Base-by-base conservation (phyloP, 352 stramenopile genomes). In the Elongisporangium prolatum region DNA sequence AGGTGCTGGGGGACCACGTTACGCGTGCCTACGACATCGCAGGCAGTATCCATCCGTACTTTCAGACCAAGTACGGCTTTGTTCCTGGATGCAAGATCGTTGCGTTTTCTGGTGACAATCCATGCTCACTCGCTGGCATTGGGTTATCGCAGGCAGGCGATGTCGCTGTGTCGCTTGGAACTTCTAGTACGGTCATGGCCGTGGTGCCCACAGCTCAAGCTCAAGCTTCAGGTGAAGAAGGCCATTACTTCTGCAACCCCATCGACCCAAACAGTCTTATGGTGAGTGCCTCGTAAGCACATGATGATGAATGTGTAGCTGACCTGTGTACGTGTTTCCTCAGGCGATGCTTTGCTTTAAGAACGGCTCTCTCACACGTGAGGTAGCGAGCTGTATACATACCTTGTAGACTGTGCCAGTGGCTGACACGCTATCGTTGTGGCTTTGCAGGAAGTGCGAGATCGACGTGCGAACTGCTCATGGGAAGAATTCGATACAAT, bases 331-430 rank as follows among this genome's bases (percentile, higher is more conserved):
- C 11, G n/a, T 38, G 21, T 7, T 40, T 0, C 20, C 56, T 3
- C 67, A 87, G 69, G 84, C 77, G 9, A 95, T 96, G 85, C 84
- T 94, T 38, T 92, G 87, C 48, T 94, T 91, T 71, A 93, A 94
- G 69, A 95, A 95, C 50, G 85, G 85, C 38, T 74, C 83, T 1
- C 71, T 96, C 28, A 80, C 79, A 13, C 79, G 87, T 28, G 66
- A 96, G 67, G 68, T 76, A 55, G 17, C n/a, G 14, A n/a, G 5
- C 16, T 16, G 17, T 48, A n/a, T 53, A 21, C 16, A 18, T 20
- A 7, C 18, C 11, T 37, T 37, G 4, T 22, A 0, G 17, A 14
- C 7, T 21, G 7, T 7, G 16, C 20, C 14, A 21, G 18, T 37
- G 18, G 16, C 51, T 56, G 51, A 56, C 9, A 47, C 21, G 16